Evolutionary conservation across 345 rosid genomes (phyloP), one percentile per base, ranked within the genome.

Genomic region (Isatis tinctoria): DNA sequence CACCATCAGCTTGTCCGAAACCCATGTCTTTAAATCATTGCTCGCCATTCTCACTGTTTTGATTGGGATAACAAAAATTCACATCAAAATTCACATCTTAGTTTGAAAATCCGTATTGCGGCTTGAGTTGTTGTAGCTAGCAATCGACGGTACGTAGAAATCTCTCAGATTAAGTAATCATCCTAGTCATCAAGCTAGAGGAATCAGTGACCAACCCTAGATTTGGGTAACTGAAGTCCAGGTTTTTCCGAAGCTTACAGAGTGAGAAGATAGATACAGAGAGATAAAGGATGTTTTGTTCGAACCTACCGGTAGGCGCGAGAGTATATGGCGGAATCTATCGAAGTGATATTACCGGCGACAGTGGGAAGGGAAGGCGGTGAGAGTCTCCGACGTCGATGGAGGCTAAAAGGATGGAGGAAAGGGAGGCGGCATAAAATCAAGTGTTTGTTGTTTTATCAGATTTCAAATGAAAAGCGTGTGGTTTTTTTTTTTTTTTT

Each of bases 1-100:
- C 13, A 86, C 74, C 74, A 92, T 87, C 73, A 95, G 76, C 81
- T 80, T 89, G 45, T 95, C 97, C 1, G 99, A 95, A 8, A 95
- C 88, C 97, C 96, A 95, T 3, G 81, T 83, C 84, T 85, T 92
- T 63, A 95, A 78, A 73, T 75, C 68, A 65, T 67, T 76, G 53
- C 80, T 80, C 48, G 73, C 92, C 97, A 88, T 93, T 60, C 73
- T 60, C 56, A 53, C 90, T 82, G 76, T 69, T 71, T 45, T 26
- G 18, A 74, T 45, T 26, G 18, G 0, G 11, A 76, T 11, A 59
- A 30, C 39, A 26, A 65, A 65, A 59, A 60, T 14, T 24, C 6
- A 54, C 24, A 51, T 60, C 59, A 11, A 47, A 22, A 9, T 9
- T 54, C 2, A 52, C 10, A 12, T 26, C 11, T 20, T 7, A 10